Percentiles rank a stretch among this genome's conserved stretches.
Conservation (phyloP, 306 rosid genomes). For the cucumber (Cucumis sativus) region DNA sequence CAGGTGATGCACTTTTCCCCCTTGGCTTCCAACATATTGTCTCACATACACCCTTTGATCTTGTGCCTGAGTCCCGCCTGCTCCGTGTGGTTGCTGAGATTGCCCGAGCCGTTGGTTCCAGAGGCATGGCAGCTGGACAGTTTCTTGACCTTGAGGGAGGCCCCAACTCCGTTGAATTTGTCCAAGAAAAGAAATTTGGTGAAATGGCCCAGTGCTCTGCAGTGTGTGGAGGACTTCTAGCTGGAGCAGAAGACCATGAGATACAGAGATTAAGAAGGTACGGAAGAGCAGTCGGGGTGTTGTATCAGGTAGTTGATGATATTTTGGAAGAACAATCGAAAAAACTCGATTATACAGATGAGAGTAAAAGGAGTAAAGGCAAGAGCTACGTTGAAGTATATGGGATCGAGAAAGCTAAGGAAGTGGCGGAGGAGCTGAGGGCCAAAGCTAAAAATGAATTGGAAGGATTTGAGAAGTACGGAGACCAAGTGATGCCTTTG, state of each 20-base stretch:
- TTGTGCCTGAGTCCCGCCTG: constrained; percentile 53
- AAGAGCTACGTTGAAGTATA: constrained; percentile 57
- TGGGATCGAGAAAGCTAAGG: constrained; percentile 70
- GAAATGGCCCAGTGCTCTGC: constrained; percentile 92
- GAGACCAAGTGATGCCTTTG: constrained; percentile 59
- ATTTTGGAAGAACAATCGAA: constrained; percentile 35
- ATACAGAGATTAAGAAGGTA: constrained; percentile 72
- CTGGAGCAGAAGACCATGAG: constrained; percentile 70
- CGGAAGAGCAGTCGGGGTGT: constrained; percentile 79
- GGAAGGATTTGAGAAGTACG: constrained; percentile 72
- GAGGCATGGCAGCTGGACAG: constrained; percentile 98
- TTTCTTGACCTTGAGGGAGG: constrained; percentile 78
- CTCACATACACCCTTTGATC: constrained; percentile 57
- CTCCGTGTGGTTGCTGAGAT: constrained; percentile 83
- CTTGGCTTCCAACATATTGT: constrained; percentile 88
- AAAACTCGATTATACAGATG: constrained; percentile 13
- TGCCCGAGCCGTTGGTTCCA: constrained; percentile 78
- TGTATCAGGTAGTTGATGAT: constrained; percentile 66
- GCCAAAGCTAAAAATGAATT: constrained; percentile 61
- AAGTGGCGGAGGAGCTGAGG: constrained; percentile 66
- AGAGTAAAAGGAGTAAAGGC: constrained; percentile 24
- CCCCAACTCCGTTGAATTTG: constrained; percentile 50
- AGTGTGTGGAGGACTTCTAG: constrained; percentile 80
- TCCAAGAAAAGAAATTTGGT: constrained; percentile 89
- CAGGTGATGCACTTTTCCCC: constrained; percentile 89